These are phyloP conservation scores for Euclidium syriacum DNA, from an alignment of 345 rosid species.

Conservation along the genomic window DNA sequence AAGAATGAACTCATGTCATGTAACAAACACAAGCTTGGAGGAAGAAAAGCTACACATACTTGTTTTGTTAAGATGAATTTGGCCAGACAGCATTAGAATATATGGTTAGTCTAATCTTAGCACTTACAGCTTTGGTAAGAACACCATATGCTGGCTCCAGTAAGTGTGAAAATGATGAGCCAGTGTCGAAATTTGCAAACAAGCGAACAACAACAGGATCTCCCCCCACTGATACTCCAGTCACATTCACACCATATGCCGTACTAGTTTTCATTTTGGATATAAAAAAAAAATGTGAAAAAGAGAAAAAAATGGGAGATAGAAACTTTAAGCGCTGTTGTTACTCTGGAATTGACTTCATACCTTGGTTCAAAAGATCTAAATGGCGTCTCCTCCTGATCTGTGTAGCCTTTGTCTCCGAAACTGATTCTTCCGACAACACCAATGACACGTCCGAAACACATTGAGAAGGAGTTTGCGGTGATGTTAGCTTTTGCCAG, in stretches of 20 bases:
- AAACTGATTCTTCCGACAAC: slow-evolving; percentile 78
- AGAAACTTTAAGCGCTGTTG: background rate
- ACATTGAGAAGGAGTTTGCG: slow-evolving; percentile 91
- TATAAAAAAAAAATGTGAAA: slow-evolving; percentile 4
- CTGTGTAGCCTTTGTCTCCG: slow-evolving; percentile 80
- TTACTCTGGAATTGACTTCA: slow-evolving; percentile 6
- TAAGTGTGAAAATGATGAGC: slow-evolving; percentile 81
- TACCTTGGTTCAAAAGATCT: slow-evolving; percentile 46
- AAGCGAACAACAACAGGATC: slow-evolving; percentile 36
- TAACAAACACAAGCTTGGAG: slow-evolving; percentile 13
- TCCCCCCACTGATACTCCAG: slow-evolving; percentile 45
- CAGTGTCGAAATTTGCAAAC: slow-evolving; percentile 70
- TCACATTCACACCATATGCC: slow-evolving; percentile 66
- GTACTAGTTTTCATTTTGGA: slow-evolving; percentile 36
- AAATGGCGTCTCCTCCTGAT: slow-evolving; percentile 77
- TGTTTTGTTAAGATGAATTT: background rate
- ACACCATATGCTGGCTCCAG: slow-evolving; percentile 68
- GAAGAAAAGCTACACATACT: background rate
- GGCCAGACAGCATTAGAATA: background rate
- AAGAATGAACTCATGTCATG: slow-evolving; percentile 11
- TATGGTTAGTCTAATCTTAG: background rate
- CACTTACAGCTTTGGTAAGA: slow-evolving; percentile 55
- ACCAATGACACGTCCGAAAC: slow-evolving; percentile 46
- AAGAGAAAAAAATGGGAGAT: background rate
- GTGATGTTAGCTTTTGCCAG: slow-evolving; percentile 56